Percentiles rank a stretch among this genome's conserved stretches.
Evolutionary conservation across 2,329 filamentous ascomycete genomes (phyloP).

Genomic region (Colletotrichum sp.): DNA sequence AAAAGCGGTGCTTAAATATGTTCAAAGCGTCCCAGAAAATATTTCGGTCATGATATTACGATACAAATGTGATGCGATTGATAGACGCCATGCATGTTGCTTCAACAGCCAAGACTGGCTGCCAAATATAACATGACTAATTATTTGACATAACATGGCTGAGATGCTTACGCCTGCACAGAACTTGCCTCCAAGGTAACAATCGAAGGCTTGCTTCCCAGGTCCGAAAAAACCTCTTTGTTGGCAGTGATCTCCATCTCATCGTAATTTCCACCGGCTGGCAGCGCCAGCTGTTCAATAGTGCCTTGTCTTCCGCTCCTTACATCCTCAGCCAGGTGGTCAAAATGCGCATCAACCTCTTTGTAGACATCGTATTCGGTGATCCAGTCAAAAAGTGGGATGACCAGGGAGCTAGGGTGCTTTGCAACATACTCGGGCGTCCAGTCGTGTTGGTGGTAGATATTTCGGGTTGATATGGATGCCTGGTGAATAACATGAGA

Average conservation of each 20-base stretch:
- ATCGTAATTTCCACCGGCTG: not conserved
- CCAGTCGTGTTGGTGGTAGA: not conserved
- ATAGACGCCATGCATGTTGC: too few species aligned
- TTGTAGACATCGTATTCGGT: not conserved
- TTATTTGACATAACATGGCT: too few species aligned
- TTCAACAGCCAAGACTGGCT: not conserved
- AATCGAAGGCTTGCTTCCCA: not conserved
- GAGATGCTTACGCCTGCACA: not conserved
- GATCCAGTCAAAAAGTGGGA: not conserved
- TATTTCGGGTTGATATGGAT: not conserved
- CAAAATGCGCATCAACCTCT: not conserved
- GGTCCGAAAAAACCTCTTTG: not conserved
- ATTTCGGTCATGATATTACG: too few species aligned
- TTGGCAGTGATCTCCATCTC: not conserved
- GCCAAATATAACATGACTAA: too few species aligned
- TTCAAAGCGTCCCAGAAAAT: too few species aligned
- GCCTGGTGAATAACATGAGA: not conserved
- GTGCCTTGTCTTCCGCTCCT: not conserved
- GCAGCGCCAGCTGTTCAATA: not conserved
- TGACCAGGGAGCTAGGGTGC: not conserved
- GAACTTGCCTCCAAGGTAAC: not conserved
- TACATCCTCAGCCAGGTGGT: not conserved
- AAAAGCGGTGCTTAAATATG: too few species aligned
- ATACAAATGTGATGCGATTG: too few species aligned
- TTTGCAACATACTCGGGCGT: not conserved